Evolutionary conservation across 176 grass and related monocot genomes (phyloP), one percentile per base, ranked within the genome.

Genomic region (Musa schizocarpa): DNA sequence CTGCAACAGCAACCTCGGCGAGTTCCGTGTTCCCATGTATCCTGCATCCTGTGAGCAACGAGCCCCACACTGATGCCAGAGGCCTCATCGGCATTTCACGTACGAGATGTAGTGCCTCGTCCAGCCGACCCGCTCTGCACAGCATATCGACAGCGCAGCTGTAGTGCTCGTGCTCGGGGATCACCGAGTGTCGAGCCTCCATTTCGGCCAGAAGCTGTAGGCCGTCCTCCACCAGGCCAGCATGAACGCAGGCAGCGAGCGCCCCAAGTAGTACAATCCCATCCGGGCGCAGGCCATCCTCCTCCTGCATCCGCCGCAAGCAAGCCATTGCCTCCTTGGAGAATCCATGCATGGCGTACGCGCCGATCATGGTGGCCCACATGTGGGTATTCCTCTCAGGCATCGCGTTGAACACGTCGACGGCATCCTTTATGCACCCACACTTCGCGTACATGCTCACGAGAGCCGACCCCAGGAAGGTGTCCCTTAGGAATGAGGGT

Each of bases 391-490:
- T 96, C 82, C 87, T 80, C 63, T 88, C 76, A 0, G 92, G 89
- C 82, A 96, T 87, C 27, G 85, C 85, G 49, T 85, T 83, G 62
- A 96, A 90, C 75, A 89, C 87, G 57, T 70, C 51, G 0, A 86
- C 79, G 0, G 92, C 87, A 13, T 84, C 51, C 13, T 84, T 55
- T 53, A 96, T 66, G 79, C 82, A 92, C 10, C 92, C 92, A 54
- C 92, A 96, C 71, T 96, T 96, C 58, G 87, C 89, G 26, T 96
- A 92, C 92, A 96, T 90, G 74, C 81, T 84, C 76, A 96, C 72
- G 10, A 92, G 87, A 1, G 89, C 84, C 9, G 92, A 92, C 1
- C 87, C 92, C 1, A 96, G 75, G 73, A 90, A 96, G 43, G 78
- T 82, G 72, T 96, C 89, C 54, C 52, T 77, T 8, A 92, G 80